Conservation (phyloP, 2,329 filamentous ascomycete species). For the Diaporthe citrichinensis region DNA sequence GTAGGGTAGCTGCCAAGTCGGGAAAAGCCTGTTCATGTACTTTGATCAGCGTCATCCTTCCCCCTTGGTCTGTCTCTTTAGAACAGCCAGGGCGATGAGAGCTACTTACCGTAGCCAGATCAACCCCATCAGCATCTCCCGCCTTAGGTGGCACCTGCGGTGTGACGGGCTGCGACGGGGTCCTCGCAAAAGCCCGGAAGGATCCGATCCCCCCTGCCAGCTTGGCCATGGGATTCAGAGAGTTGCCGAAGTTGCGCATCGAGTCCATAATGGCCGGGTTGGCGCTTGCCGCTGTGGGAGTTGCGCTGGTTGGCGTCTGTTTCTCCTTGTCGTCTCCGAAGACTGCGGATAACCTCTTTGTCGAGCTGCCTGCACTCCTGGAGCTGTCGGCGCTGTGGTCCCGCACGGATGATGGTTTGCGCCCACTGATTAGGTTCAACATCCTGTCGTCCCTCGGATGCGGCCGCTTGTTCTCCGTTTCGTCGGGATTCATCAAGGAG, state of each 20-base stretch:
- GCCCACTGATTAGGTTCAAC: slow-evolving; percentile 79
- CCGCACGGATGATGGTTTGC: slow-evolving; percentile 62
- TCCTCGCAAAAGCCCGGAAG: slow-evolving; percentile 81
- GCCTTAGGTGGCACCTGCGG: slow-evolving; percentile 55
- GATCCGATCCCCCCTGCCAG: slow-evolving; percentile 76
- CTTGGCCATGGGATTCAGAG: slow-evolving; percentile 85
- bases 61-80: not conserved
- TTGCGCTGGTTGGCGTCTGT: slow-evolving; percentile 47
- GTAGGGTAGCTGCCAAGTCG: slow-evolving; percentile 68
- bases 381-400: slow-evolving; percentile 85
- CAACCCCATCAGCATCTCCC: slow-evolving; percentile 61
- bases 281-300: slow-evolving; percentile 48
- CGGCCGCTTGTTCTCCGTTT: slow-evolving; percentile 51
- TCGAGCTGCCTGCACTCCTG: slow-evolving; percentile 73
- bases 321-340: slow-evolving; percentile 62
- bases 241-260: slow-evolving; percentile 84
- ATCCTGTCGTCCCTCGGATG: slow-evolving; percentile 72
- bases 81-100: no score
- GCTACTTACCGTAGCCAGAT: slow-evolving; percentile 68
- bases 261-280: slow-evolving; percentile 81
- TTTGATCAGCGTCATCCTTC: slow-evolving; percentile 4
- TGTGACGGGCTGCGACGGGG: slow-evolving; percentile 58
- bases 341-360: slow-evolving; percentile 60
- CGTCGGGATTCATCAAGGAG: slow-evolving; percentile 59
- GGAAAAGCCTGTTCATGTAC: slow-evolving; percentile 66